Evolutionary conservation across 176 grass and related monocot genomes (phyloP).

Genomic region (sorghum (Sorghum bicolor)): DNA sequence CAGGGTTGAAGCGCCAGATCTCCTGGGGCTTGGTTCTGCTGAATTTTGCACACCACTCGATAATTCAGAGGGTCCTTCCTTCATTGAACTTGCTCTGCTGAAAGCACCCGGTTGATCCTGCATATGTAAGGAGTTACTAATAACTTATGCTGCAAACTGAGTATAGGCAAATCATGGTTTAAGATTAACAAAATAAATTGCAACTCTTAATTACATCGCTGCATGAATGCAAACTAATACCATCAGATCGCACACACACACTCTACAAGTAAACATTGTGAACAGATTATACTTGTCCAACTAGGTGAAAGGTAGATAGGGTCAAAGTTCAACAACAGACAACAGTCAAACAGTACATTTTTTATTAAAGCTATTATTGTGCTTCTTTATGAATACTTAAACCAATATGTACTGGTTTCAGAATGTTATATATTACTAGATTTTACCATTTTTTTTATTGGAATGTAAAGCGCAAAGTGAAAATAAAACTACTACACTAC

Average conservation of each 20-base stretch:
- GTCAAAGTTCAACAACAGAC: background rate
- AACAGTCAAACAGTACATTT: background rate
- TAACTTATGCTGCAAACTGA: background rate
- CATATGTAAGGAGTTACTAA: background rate
- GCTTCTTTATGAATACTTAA: background rate
- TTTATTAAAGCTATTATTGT: background rate
- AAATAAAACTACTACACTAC: background rate
- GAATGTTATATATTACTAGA: background rate
- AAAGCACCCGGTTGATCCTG: constrained; percentile 24
- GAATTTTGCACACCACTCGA: background rate
- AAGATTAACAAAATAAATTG: background rate
- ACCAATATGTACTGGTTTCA: background rate
- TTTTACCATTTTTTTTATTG: background rate
- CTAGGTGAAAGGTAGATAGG: background rate
- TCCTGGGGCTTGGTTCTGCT: constrained; percentile 21
- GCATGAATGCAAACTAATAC: background rate
- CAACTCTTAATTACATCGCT: background rate
- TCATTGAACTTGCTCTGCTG: constrained; percentile 37
- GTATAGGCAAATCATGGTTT: background rate
- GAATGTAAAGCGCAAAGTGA: background rate
- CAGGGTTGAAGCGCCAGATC: constrained; percentile 23
- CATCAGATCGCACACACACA: background rate
- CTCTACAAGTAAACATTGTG: background rate
- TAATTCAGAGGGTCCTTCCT: constrained; percentile 22
- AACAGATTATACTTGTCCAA: background rate